Evolutionary conservation across 2,329 filamentous ascomycete genomes (phyloP), one percentile per base, ranked within the genome.

Genomic region (Talaromyces sp.): DNA sequence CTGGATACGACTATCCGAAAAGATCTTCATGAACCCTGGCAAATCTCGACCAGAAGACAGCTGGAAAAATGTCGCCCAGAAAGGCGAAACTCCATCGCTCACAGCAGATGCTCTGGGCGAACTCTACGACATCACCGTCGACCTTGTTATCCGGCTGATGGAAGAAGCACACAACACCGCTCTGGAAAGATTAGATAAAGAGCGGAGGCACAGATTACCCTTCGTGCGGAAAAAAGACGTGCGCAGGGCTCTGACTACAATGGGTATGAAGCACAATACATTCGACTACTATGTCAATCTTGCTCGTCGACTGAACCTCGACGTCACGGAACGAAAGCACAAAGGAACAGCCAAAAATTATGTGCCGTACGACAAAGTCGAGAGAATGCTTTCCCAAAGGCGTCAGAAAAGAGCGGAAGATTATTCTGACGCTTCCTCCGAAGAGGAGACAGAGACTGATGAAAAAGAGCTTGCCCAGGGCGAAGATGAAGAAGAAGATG

Each of bases 81-180:
- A 75, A 61, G 72, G 72, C 3, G 83, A 86, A 64, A 81, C 81
- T 2, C 93, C 93, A 0, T 87, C 89, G 0, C 86, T 97, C 25
- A 88, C 90, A 69, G 85, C 88, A 6, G 93, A 91, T 1, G 88
- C 91, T 0, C 83, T 96, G n/a, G 83, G 86, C 5, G 91, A 95
- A 70, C 89, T 97, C 53, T 84, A 93, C 71, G 85, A 85, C 8
- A 76, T 97, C 1, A 81, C 85, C 0, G 75, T 90, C 1, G 90
- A 85, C 62, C 69, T 95, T 15, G 93, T 91, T 0, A 86, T 86
- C 66, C 84, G 91, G 13, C 78, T 97, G 1, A 81, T 95, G 1
- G 86, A 91, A 56, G 86, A 90, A 0, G 81, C 87, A 0, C 78
- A 95, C 0, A 90, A 89, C 70, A 85, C 92, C 65, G 86, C 89